Evolutionary conservation across 2,329 filamentous ascomycete species (phyloP).

Genomic region (Fusarium sp.): DNA sequence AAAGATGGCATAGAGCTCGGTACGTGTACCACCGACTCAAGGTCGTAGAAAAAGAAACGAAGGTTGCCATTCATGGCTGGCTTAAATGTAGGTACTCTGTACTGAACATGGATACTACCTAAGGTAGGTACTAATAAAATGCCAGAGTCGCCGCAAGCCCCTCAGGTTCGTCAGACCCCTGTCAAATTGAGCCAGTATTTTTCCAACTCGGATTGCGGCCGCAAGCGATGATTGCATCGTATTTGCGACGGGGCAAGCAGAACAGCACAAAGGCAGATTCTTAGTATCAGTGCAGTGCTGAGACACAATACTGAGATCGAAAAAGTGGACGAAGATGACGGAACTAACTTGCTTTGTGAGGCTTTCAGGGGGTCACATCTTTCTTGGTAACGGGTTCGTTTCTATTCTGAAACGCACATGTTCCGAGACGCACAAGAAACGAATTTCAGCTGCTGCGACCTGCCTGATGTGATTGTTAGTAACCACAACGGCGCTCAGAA

Average conservation of each 20-base stretch:
- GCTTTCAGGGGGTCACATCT: constrained; percentile 24
- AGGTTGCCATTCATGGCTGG: neutral
- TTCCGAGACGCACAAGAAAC: constrained; percentile 36
- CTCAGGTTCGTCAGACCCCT: constrained; percentile 48
- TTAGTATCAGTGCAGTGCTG: constrained; percentile 1
- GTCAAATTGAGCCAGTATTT: constrained; percentile 21
- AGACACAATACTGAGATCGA: constrained; percentile 14
- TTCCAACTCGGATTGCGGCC: constrained; percentile 22
- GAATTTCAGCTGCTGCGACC: constrained; percentile 11
- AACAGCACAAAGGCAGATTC: constrained; percentile 13
- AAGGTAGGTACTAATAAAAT: too few relatives aligned
- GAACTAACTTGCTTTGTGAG: constrained; percentile 12
- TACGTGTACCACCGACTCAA: too few relatives aligned
- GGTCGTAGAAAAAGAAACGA: neutral
- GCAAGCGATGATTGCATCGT: constrained; percentile 32
- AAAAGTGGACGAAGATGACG: constrained; percentile 28
- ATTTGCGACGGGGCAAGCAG: constrained; percentile 14
- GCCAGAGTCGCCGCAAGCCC: constrained; percentile 25
- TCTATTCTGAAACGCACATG: constrained; percentile 45
- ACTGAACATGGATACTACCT: constrained; percentile 1
- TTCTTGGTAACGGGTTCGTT: constrained; percentile 39
- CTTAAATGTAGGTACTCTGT: neutral
- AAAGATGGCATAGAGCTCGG: too few relatives aligned
- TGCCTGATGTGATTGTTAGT: constrained; percentile 14
- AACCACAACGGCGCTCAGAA: constrained; percentile 8